Conservation (phyloP, 2,329 filamentous ascomycete genomes). For the Hypomyces perniciosus region DNA sequence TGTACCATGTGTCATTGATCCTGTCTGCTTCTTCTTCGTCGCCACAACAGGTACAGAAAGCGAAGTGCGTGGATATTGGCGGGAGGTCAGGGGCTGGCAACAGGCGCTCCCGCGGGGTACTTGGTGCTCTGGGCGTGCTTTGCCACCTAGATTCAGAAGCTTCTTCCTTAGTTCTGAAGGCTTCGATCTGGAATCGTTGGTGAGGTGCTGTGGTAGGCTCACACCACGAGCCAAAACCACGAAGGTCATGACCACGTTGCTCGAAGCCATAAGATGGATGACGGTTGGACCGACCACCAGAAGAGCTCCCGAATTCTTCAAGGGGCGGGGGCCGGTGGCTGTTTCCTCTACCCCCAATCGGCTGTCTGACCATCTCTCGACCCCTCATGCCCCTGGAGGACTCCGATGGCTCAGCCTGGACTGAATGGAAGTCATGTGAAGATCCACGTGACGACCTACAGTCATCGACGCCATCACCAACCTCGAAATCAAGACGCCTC, state of each 20-base stretch:
- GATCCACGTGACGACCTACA: slow-evolving; percentile 2
- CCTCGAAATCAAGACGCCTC: slow-evolving; percentile 5
- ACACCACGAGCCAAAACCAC: slow-evolving; percentile 11
- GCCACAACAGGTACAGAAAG: slow-evolving; percentile 11
- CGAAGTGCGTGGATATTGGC: slow-evolving; percentile 9
- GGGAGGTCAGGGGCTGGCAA: slow-evolving; percentile 9
- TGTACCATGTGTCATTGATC: slow-evolving; percentile 12
- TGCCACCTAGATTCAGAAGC: not conserved
- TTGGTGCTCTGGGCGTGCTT: not conserved
- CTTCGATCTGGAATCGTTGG: not conserved
- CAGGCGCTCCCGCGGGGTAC: slow-evolving; percentile 8
- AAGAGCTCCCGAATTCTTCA: slow-evolving; percentile 1
- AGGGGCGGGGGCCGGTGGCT: slow-evolving; percentile 7
- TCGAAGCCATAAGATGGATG: not conserved
- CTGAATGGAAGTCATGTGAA: slow-evolving; percentile 9
- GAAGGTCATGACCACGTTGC: slow-evolving; percentile 2
- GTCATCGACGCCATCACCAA: slow-evolving; percentile 1
- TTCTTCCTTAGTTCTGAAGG: not conserved
- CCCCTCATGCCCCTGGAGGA: not conserved
- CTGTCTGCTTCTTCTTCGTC: slow-evolving; percentile 6
- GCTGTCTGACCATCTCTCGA: not conserved
- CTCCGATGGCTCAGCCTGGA: slow-evolving; percentile 2
- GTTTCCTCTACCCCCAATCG: not conserved
- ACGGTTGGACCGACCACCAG: not conserved
- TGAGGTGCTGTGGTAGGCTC: slow-evolving; percentile 1